Evolutionary conservation across 345 rosid genomes (phyloP).

Genomic region (Tarenaya hassleriana): DNA sequence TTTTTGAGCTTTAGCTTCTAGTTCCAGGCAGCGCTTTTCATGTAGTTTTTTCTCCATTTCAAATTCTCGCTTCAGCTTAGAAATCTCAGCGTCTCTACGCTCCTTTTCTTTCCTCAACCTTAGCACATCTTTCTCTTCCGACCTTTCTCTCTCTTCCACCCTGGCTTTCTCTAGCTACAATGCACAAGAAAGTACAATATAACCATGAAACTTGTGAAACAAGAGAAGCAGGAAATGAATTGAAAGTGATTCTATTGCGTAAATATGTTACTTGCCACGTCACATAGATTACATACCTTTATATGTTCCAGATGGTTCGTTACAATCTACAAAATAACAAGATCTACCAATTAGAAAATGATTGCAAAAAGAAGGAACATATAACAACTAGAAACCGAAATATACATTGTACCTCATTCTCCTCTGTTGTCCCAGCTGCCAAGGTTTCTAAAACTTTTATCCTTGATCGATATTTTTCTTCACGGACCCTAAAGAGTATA

Average conservation of each 20-base stretch:
- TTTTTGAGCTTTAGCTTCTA: slow-evolving; percentile 49
- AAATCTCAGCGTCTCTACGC: slow-evolving; percentile 47
- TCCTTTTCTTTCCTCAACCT: slow-evolving; percentile 54
- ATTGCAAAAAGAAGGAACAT: neutral
- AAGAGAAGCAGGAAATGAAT: too few relatives aligned
- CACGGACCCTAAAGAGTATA: slow-evolving; percentile 49
- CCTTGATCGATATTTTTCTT: slow-evolving; percentile 71
- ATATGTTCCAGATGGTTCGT: slow-evolving; percentile 38
- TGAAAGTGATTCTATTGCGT: neutral
- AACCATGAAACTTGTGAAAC: neutral
- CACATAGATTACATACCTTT: slow-evolving; percentile 31
- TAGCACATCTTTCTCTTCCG: slow-evolving; percentile 51
- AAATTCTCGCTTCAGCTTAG: slow-evolving; percentile 54
- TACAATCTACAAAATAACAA: slow-evolving; percentile 33
- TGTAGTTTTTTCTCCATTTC: slow-evolving; percentile 44
- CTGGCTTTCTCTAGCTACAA: slow-evolving; percentile 63
- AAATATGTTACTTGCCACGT: slow-evolving; percentile 12
- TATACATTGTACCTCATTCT: slow-evolving; percentile 53
- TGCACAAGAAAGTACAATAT: slow-evolving; percentile 14
- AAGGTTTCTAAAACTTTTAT: slow-evolving; percentile 72
- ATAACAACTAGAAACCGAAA: slow-evolving; percentile 17
- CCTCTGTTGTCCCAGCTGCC: slow-evolving; percentile 61
- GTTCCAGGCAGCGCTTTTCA: slow-evolving; percentile 45
- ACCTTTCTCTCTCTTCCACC: slow-evolving; percentile 61
- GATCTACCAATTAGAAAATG: slow-evolving; percentile 15